Base-by-base conservation (phyloP, 768 basidiomycete genomes). In the Auricularia auricula-judae region DNA sequence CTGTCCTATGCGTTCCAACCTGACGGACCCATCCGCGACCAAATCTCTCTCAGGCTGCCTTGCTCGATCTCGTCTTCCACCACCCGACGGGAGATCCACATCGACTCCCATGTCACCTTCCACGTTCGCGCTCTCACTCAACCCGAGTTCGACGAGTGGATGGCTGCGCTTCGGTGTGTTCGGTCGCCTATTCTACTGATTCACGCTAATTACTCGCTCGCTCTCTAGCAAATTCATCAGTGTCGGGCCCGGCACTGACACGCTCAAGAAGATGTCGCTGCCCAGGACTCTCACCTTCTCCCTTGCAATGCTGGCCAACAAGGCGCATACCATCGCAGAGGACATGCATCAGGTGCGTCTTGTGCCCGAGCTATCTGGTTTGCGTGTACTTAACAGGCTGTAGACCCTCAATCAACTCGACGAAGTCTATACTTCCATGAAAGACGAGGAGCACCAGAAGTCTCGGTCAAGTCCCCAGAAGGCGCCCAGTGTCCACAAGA, bases 31-130 rank as follows among this genome's bases (percentile, higher is more conserved):
- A 70, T 84, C 65, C 84, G 91, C 60, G 91, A 93, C 72, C 83
- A 86, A 66, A 75, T 92, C 61, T 79, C 77, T 29, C 76, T 88
- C 18, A 47, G 35, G 11, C 80, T 82, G 51, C 81, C 83, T 70
- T 88, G 91, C 36, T 89, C 89, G n/a, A 85, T 93, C 65, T 85
- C 89, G 23, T 89, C 88, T 21, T 79, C 84, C 3, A 78, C 79
- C n/a, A 86, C 86, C 3, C 82, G 86, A 65, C 89, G 81, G 72
- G 88, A 92, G 69, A 89, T 93, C 61, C 89, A 91, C 69, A 79
- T 93, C 60, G 91, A 93, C 70, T 81, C 78, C 69, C 84, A 78
- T 54, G 86, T 86, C 34, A 92, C 88, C 0, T 93, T 92, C 71
- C 91, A 93, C 73, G 82, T 93, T 67, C 89, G 87, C 73, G 90